phyloP scores from a whole-genome alignment of 441 rosid genomes.

The Syzygium malaccense region DNA sequence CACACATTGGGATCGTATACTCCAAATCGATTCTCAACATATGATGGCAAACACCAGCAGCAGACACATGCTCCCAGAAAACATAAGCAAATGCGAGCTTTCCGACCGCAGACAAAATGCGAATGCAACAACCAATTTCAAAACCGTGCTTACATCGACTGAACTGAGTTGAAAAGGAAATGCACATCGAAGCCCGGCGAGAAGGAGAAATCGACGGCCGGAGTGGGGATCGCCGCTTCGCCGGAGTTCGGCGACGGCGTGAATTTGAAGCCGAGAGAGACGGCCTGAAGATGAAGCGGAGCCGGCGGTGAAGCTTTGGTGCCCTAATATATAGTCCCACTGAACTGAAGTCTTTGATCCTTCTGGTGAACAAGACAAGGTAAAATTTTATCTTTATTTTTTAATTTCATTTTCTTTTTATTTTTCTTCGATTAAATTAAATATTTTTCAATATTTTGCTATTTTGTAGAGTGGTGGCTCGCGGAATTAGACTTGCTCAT shows the following conservation, averaged over 20 bases:
- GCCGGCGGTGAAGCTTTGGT: not conserved
- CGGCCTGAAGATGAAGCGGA: not conserved
- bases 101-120: not conserved
- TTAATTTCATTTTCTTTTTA: too few species aligned
- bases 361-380: not conserved
- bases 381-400: not conserved
- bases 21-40: not conserved
- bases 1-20: not conserved
- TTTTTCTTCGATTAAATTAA: not conserved
- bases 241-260: not conserved
- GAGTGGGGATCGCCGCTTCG: not conserved
- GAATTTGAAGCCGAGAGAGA: not conserved
- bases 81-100: not conserved
- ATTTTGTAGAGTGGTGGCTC: not conserved
- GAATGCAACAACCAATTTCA: not conserved
- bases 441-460: not conserved
- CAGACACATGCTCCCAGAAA: not conserved
- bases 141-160: not conserved
- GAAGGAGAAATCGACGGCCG: not conserved
- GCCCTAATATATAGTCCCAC: not conserved
- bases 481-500: not conserved
- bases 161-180: not conserved
- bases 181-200: not conserved
- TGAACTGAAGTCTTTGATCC: not conserved
- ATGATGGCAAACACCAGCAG: not conserved